Percentiles rank a stretch among this genome's conserved stretches.
These are phyloP conservation scores for Debaryomyces sp. DNA, from an alignment of 1,139 yeast genomes.

Conservation along the genomic window DNA sequence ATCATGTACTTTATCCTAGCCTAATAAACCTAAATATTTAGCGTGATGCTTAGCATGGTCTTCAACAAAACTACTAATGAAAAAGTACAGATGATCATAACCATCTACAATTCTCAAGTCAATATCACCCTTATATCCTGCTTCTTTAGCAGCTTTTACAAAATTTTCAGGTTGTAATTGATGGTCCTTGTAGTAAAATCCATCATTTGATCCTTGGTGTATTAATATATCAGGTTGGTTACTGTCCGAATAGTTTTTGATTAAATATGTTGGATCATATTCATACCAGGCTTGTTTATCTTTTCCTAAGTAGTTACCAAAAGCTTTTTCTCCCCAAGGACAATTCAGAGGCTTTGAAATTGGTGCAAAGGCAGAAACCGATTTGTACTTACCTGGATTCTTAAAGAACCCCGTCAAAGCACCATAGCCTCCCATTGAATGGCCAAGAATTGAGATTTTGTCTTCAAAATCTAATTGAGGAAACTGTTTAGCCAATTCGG, in stretches of 20 bases:
- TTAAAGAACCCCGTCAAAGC: conserved; percentile 78
- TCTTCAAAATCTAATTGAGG: conserved; percentile 51
- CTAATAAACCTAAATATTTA: conserved; percentile 60
- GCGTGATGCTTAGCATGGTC: conserved; percentile 91
- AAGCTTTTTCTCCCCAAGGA: conserved; percentile 86
- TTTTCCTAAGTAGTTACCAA: conserved; percentile 72
- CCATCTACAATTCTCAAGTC: conserved; percentile 72
- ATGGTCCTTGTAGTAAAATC: conserved; percentile 58
- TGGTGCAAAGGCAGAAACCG: conserved; percentile 92
- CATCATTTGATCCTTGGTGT: conserved; percentile 81
- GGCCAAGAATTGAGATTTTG: conserved; percentile 81
- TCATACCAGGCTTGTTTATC: conserved; percentile 62
- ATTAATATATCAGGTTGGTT: conserved; percentile 65
- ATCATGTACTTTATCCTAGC: conserved; percentile 6
- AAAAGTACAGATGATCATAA: conserved; percentile 89
- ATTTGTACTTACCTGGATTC: conserved; percentile 73
- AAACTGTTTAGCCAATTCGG: conserved; percentile 47
- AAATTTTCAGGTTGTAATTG: conserved; percentile 82
- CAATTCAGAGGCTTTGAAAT: conserved; percentile 75
- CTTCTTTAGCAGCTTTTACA: conserved; percentile 60
- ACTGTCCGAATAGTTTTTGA: conserved; percentile 56
- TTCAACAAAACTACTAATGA: conserved; percentile 76
- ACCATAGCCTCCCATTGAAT: conserved; percentile 98
- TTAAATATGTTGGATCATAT: conserved; percentile 81
- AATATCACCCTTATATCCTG: conserved; percentile 63